Evolutionary conservation across 2,329 filamentous ascomycete species (phyloP).

Genomic region (Paecilomyces variotii): DNA sequence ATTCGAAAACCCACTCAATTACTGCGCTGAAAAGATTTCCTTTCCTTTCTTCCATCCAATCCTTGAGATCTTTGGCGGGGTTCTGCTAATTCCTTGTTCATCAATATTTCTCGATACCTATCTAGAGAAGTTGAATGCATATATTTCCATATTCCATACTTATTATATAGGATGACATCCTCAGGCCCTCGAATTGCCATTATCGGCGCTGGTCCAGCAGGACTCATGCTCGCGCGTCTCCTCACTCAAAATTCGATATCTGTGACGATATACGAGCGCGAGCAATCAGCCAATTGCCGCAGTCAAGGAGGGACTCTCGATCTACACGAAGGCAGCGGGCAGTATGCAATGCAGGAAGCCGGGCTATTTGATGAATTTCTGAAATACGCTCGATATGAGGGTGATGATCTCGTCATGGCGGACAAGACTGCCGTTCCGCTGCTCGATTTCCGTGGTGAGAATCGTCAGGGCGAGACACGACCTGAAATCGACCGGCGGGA

Average conservation of each 20-base stretch:
- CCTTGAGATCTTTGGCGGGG: background rate
- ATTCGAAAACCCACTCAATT: background rate
- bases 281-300: constrained; percentile 16
- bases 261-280: constrained; percentile 20
- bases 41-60: background rate
- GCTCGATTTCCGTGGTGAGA: constrained; percentile 6
- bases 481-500: constrained; percentile 20
- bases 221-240: constrained; percentile 7
- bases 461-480: constrained; percentile 2
- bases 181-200: constrained; percentile 9
- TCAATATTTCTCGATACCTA: background rate
- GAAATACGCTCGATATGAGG: constrained; percentile 13
- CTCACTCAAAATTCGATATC: constrained; percentile 8
- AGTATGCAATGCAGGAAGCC: constrained; percentile 15
- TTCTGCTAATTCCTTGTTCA: background rate
- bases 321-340: constrained; percentile 17
- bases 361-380: constrained; percentile 18
- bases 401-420: constrained; percentile 8
- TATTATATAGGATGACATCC: background rate
- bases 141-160: background rate
- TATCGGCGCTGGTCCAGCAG: constrained; percentile 13
- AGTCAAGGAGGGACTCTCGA: constrained; percentile 20
- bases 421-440: constrained; percentile 12
- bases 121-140: background rate
- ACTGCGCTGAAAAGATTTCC: background rate